Percentiles rank a stretch among this genome's conserved stretches.
These are phyloP conservation scores for Gloeostereum incarnatum DNA, from an alignment of 768 basidiomycete genomes.

Conservation along the genomic window DNA sequence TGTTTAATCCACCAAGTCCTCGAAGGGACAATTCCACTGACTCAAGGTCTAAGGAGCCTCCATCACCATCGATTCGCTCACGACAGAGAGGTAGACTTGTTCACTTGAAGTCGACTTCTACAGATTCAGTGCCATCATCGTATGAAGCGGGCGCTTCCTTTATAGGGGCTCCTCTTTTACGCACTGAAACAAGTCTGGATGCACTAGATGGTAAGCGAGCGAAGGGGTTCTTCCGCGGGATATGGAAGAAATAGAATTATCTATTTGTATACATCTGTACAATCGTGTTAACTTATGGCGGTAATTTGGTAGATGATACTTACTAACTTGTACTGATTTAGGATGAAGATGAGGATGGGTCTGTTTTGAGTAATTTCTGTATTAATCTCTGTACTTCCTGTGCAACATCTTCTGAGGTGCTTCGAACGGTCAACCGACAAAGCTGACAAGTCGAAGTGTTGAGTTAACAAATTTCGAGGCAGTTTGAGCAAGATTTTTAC, in stretches of 20 bases:
- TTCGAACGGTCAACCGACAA: conserved; percentile 88
- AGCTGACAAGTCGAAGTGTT: conserved; percentile 35
- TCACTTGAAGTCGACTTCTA: conserved; percentile 44
- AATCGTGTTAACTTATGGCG: neutral
- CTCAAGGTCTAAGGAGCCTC: no score
- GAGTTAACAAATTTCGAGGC: conserved; percentile 1
- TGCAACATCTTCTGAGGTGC: conserved; percentile 90
- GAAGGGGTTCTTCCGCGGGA: conserved; percentile 31
- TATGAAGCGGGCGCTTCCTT: conserved; percentile 10
- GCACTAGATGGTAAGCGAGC: conserved; percentile 32
- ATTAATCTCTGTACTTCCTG: conserved; percentile 53
- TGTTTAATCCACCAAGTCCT: conserved; percentile 14
- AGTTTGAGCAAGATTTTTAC: conserved; percentile 27
- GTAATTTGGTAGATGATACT: neutral
- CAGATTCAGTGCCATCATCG: conserved; percentile 40
- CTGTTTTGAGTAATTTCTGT: conserved; percentile 32
- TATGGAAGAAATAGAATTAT: conserved; percentile 25
- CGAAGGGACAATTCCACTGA: conserved; percentile 12
- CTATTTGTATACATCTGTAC: neutral
- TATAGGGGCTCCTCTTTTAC: conserved; percentile 9
- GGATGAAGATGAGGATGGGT: conserved; percentile 8
- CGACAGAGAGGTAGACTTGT: conserved; percentile 15
- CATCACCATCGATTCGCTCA: conserved; percentile 11
- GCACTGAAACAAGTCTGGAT: conserved; percentile 17
- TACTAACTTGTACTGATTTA: neutral